Evolutionary conservation across 1,284 basidiomycete genomes (phyloP), one percentile per base, ranked within the genome.

Genomic region (Violaceomyces palustris): DNA sequence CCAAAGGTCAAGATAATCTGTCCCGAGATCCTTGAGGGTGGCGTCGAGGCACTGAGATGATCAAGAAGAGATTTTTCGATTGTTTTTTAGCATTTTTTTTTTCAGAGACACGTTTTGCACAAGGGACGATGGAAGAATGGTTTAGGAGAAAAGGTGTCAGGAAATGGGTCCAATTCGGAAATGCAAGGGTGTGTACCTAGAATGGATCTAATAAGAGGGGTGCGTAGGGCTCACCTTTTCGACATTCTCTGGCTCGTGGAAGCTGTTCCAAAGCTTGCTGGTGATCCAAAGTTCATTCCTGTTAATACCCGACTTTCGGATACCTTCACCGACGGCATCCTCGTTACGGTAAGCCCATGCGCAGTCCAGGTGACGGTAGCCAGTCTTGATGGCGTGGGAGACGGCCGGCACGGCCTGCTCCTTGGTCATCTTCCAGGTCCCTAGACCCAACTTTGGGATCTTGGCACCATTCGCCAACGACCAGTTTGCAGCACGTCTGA

Each of bases 251-350:
- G 52, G 60, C 32, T 83, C 83, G 83, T 11, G 86, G 79, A 81
- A 81, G 47, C 61, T 75, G 83, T 80, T 77, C 83, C 86, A 88
- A 31, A 90, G 78, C 76, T 92, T 89, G 49, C 83, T 84, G 4
- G 88, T 87, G 48, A 92, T 81, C 74, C 86, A 92, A 49, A 93
- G 79, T 54, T 91, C 85, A 23, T 80, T 79, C 57, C 89, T 80
- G 41, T 82, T 81, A 19, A 91, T 75, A 18, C 78, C 88, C 43
- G 84, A 84, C 35, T 79, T 80, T 24, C 78, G 75, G 70, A 92
- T 83, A 31, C 87, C 90, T 34, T 84, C 67, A 10, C 87, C 88
- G 23, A 88, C 87, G 71, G 89, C 86, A 67, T 83, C 86, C 75
- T 93, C 88, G 74, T 93, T 92, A 37, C 74, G 64, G 52, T 74